These are phyloP conservation scores for Psidium friedrichsthalianum DNA, from an alignment of 345 rosid species.

Conservation along the genomic window DNA sequence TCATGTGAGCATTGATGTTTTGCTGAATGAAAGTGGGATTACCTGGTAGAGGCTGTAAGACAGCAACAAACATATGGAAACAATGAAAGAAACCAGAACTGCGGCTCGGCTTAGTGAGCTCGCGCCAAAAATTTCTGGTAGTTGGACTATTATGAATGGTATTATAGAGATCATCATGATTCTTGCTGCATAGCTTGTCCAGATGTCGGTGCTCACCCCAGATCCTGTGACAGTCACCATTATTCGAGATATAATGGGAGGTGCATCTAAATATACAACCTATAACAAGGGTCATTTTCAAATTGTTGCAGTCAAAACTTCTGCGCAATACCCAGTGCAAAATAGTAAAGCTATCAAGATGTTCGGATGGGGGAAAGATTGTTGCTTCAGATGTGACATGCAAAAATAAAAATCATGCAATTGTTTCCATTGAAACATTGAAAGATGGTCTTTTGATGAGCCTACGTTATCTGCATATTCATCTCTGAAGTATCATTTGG, in stretches of 20 bases:
- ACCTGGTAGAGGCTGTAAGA: constrained; percentile 39
- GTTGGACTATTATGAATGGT: constrained; percentile 28
- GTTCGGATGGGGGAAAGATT: neutral
- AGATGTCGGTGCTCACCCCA: constrained; percentile 21
- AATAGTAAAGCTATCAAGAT: neutral
- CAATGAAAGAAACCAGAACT: constrained; percentile 13
- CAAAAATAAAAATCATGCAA: neutral
- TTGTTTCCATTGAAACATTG: neutral
- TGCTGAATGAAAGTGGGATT: neutral
- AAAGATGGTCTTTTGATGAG: neutral
- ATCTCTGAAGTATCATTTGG: neutral
- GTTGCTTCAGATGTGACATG: neutral
- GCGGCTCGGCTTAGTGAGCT: constrained; percentile 20
- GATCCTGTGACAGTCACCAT: constrained; percentile 2
- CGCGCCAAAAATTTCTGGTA: constrained; percentile 11
- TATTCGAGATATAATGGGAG: neutral
- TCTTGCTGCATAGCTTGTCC: constrained; percentile 35
- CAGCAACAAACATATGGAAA: constrained; percentile 18
- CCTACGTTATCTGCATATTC: neutral
- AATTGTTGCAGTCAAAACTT: neutral
- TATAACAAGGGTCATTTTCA: neutral
- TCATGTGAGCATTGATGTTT: neutral
- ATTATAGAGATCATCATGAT: constrained; percentile 31
- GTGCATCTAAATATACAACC: neutral
- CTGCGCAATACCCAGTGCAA: fast-evolving